A percentile compares a stretch with the other conserved stretches of the same genome.
Evolutionary conservation across 179 eudicot species (phyloP).

Genomic region (Camellia oleifera): DNA sequence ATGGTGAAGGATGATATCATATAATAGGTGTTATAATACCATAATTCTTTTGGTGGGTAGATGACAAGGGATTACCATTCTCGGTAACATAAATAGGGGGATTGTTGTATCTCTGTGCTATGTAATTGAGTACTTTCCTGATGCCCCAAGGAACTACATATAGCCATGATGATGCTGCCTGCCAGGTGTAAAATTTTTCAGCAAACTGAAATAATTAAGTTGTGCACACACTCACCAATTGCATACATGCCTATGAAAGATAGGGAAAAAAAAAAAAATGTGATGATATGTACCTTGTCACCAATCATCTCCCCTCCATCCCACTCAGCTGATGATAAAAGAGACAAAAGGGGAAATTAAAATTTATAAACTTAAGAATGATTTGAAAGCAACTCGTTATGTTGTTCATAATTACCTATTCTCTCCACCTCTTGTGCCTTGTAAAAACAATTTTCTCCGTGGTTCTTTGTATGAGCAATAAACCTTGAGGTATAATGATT

Average conservation of each 20-base stretch:
- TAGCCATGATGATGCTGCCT: slow-evolving; percentile 92
- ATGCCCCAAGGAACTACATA: slow-evolving; percentile 96
- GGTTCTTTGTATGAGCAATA: slow-evolving; percentile 43
- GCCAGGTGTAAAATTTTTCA: slow-evolving; percentile 26
- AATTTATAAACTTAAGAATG: neutral
- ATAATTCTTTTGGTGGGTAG: neutral
- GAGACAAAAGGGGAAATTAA: slow-evolving; percentile 21
- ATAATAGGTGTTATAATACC: neutral
- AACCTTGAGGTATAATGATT: slow-evolving; percentile 82
- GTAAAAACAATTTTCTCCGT: slow-evolving; percentile 41
- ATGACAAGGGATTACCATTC: slow-evolving; percentile 45
- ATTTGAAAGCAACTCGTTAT: neutral
- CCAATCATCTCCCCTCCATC: slow-evolving; percentile 74
- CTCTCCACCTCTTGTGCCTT: slow-evolving; percentile 61
- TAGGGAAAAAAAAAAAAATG: neutral
- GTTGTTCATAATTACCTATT: slow-evolving; percentile 48
- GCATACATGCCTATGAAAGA: neutral
- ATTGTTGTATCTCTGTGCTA: slow-evolving; percentile 56
- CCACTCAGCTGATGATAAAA: slow-evolving; percentile 65
- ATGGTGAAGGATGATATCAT: neutral
- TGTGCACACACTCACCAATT: neutral
- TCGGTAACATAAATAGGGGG: slow-evolving; percentile 68
- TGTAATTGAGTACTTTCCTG: slow-evolving; percentile 51
- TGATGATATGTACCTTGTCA: slow-evolving; percentile 51
- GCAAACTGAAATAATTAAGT: slow-evolving; percentile 10